A percentile compares a stretch with the other conserved stretches of the same genome.
Conservation (phyloP, 192 early-diverging fungal species). For the Coemansia sp. region DNA sequence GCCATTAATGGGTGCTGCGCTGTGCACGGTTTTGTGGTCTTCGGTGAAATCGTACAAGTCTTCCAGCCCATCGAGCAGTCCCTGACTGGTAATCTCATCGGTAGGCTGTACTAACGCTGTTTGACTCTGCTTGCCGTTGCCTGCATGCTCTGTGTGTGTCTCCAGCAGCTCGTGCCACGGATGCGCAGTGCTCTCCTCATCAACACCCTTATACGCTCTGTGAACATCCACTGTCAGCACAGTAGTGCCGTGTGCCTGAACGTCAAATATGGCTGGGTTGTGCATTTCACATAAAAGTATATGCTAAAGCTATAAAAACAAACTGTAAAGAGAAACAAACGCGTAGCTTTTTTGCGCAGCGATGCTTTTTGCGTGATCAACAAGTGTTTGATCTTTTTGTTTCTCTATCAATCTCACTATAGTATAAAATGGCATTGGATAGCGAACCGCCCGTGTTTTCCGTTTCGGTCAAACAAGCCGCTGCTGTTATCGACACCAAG, state of each 20-base stretch:
- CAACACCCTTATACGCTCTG: not conserved
- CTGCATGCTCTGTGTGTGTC: not conserved
- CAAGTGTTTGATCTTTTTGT: not conserved
- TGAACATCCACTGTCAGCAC: not conserved
- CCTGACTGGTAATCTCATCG: conserved; percentile 26
- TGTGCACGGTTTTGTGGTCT: too few species aligned
- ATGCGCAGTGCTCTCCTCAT: not conserved
- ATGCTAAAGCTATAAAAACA: not conserved
- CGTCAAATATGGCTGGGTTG: not conserved
- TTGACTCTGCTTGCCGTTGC: too few species aligned
- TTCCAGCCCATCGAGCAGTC: conserved; percentile 39
- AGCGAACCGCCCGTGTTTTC: conserved; percentile 18
- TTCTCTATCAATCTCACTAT: not conserved
- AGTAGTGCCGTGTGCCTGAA: not conserved
- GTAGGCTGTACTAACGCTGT: not conserved
- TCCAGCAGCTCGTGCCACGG: conserved; percentile 12
- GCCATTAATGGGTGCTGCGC: too few species aligned
- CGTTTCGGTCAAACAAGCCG: conserved; percentile 24
- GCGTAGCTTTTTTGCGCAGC: not conserved
- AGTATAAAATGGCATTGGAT: not conserved
- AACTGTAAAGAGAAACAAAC: not conserved
- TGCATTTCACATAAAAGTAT: not conserved
- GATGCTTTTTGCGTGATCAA: not conserved
- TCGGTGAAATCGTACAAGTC: conserved; percentile 36
- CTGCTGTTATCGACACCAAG: conserved; percentile 21